Base-by-base conservation (phyloP, 805 yeast species). In the Saturnispora diversa region DNA sequence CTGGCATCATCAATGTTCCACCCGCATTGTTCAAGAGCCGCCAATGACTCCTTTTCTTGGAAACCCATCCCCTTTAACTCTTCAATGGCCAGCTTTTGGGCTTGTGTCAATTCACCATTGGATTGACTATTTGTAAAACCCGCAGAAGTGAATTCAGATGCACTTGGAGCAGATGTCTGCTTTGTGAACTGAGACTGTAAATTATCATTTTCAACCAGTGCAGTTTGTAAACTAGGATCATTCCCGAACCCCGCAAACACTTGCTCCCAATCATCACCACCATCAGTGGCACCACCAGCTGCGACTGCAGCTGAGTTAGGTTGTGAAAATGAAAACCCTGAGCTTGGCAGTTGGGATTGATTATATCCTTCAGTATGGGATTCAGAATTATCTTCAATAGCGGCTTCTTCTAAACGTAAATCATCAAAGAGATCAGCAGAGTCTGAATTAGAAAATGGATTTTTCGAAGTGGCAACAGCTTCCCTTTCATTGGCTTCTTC, bases 51-150 rank as follows among this genome's bases (percentile, higher is more conserved):
- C 0, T 68, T 66, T 47, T 72, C 70, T 13, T 76, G 72, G 55
- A 88, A 88, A 2, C 97, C 97, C 96, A 88, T 88, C 26, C 88
- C 87, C 17, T 77, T 75, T 47, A 88, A 66, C 58, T 88, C 94
- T 50, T 78, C 81, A 33, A 86, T 67, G 1, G 90, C 84, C 43
- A 72, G 54, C 2, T 52, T 50, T 35, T 60, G 65, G 7, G 61
- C 49, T 37, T 59, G 62, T 9, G 53, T 37, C 34, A 40, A 47
- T 1, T 33, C 29, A 5, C 54, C 43, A 8, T 20, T 20, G 19
- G n/a, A 11, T 13, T 10, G 33, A 15, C 25, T 20, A 15, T 20
- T 24, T 6, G 31, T 16, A 9, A 24, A 13, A 23, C 21, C 24
- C 5, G 31, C 10, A 12, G 31, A 3, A 4, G 24, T 45, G 38